Evolutionary conservation across 2,329 filamentous ascomycete genomes (phyloP).

Genomic region (Aspergillus uvarum): DNA sequence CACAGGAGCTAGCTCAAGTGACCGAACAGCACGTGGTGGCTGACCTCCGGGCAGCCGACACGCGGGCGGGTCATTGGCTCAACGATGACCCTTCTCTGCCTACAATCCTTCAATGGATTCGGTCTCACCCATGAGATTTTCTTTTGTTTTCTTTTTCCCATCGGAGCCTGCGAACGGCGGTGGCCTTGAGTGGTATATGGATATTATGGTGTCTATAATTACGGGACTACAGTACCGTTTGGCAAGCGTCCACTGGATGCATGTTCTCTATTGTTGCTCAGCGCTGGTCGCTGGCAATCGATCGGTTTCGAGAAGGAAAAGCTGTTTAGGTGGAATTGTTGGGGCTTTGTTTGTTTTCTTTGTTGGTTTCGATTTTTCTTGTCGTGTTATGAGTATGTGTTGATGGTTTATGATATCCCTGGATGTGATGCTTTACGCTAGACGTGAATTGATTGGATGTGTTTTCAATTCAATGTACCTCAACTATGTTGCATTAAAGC

Average conservation of each 20-base stretch:
- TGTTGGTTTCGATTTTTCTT: not conserved
- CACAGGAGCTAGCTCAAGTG: constrained; percentile 57
- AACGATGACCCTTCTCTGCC: constrained; percentile 59
- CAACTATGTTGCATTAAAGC: not conserved
- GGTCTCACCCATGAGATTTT: constrained; percentile 31
- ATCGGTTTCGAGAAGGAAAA: constrained; percentile 7
- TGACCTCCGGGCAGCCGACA: constrained; percentile 56
- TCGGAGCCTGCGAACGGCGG: not conserved
- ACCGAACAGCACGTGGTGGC: constrained; percentile 58
- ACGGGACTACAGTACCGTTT: constrained; percentile 8
- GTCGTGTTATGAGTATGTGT: constrained; percentile 3
- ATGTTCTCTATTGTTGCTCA: constrained; percentile 9
- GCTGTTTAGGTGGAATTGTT: not conserved
- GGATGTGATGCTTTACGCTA: constrained; percentile 16
- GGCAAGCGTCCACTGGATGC: constrained; percentile 13
- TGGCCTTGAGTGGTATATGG: not conserved
- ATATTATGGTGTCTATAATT: constrained; percentile 4
- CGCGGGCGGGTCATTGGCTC: constrained; percentile 60
- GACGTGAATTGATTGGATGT: constrained; percentile 4
- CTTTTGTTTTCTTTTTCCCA: too few relatives aligned
- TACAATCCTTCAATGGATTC: constrained; percentile 50
- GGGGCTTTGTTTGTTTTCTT: not conserved
- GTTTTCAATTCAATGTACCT: not conserved
- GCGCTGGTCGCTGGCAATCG: constrained; percentile 19
- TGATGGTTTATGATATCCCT: constrained; percentile 22